Percentiles rank a stretch among this genome's conserved stretches.
Conservation (phyloP, 1,139 yeast genomes). For the Scheffersomyces segobiensis region DNA sequence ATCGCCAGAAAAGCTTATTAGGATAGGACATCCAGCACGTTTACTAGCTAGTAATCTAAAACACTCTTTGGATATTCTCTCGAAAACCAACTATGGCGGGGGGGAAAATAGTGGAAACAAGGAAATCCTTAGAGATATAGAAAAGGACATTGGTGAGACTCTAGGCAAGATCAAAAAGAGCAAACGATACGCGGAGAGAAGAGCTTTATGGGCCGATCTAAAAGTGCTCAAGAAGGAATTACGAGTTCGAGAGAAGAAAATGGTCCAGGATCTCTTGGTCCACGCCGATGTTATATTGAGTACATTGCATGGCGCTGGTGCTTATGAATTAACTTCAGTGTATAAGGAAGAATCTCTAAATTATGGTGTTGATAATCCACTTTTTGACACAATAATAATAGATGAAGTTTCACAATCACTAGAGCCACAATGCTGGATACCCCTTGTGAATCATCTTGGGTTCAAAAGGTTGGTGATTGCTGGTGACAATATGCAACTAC, state of each 20-base stretch:
- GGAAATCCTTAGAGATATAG: conserved; percentile 65
- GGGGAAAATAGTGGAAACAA: conserved; percentile 51
- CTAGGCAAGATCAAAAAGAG: conserved; percentile 63
- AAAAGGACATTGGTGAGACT: conserved; percentile 65
- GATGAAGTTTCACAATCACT: conserved; percentile 95
- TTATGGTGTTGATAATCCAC: conserved; percentile 26
- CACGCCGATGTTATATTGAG: conserved; percentile 71
- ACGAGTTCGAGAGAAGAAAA: conserved; percentile 62
- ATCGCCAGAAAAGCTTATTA: conserved; percentile 56
- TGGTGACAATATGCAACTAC: conserved; percentile 86
- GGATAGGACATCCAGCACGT: conserved; percentile 95
- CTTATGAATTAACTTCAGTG: conserved; percentile 59
- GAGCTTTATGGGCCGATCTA: conserved; percentile 67
- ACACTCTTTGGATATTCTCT: conserved; percentile 76
- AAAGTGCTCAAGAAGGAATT: conserved; percentile 71
- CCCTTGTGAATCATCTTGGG: conserved; percentile 65
- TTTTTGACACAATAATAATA: conserved; percentile 81
- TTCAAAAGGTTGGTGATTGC: conserved; percentile 69
- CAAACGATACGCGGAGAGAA: conserved; percentile 63
- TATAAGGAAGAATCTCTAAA: conserved; percentile 28
- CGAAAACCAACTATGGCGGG: conserved; percentile 41
- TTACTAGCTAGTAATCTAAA: conserved; percentile 59
- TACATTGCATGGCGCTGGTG: conserved; percentile 87
- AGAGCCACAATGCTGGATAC: conserved; percentile 98
- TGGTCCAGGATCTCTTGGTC: conserved; percentile 57